These are phyloP conservation scores for Albophoma yamanashiensis DNA, from an alignment of 2,329 filamentous ascomycete species.

Conservation along the genomic window DNA sequence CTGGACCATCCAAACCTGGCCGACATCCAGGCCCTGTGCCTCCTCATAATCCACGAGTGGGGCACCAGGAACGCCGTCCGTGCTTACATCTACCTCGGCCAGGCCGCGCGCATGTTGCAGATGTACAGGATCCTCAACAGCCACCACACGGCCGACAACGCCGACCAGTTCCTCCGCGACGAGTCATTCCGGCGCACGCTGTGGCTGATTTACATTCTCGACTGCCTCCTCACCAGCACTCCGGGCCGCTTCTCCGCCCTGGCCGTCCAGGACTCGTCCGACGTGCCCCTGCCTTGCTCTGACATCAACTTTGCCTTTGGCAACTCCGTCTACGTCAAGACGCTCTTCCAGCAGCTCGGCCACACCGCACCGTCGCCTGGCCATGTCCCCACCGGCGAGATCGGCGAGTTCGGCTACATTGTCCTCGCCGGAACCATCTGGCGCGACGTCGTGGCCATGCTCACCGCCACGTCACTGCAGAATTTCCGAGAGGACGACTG, in stretches of 20 bases:
- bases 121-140: slow-evolving; percentile 51
- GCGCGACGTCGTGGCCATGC: slow-evolving; percentile 52
- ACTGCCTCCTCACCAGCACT: slow-evolving; percentile 51
- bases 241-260: slow-evolving; percentile 48
- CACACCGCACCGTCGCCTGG: slow-evolving; percentile 22
- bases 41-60: slow-evolving; percentile 54
- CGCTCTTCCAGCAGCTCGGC: slow-evolving; percentile 33
- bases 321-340: slow-evolving; percentile 47
- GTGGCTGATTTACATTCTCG: slow-evolving; percentile 53
- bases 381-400: slow-evolving; percentile 33
- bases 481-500: slow-evolving; percentile 46
- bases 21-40: slow-evolving; percentile 50
- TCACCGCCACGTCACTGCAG: slow-evolving; percentile 40
- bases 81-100: slow-evolving; percentile 52
- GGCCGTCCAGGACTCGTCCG: slow-evolving; percentile 41
- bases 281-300: slow-evolving; percentile 46
- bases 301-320: slow-evolving; percentile 55
- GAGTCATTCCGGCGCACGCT: slow-evolving; percentile 51
- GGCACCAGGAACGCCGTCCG: slow-evolving; percentile 50
- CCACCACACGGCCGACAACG: slow-evolving; percentile 37
- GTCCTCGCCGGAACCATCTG: slow-evolving; percentile 50
- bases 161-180: slow-evolving; percentile 50
- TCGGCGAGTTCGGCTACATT: slow-evolving; percentile 52
- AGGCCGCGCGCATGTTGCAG: slow-evolving; percentile 53
- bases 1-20: slow-evolving; percentile 48